A percentile compares a stretch with the other conserved stretches of the same genome.
Evolutionary conservation across 306 rosid genomes (phyloP).

Genomic region (Fragaria vesca): DNA sequence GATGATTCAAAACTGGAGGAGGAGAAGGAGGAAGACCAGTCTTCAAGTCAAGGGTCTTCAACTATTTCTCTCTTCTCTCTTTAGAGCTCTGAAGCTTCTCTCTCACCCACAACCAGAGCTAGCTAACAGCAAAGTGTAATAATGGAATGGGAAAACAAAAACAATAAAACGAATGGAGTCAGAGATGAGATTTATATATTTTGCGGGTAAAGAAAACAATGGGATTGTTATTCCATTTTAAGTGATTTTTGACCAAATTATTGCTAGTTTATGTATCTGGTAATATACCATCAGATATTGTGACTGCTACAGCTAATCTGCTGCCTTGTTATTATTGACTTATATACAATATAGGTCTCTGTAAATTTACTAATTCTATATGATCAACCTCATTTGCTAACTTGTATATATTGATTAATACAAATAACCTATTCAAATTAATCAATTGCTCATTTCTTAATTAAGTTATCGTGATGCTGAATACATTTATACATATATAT

Average conservation of each 20-base stretch:
- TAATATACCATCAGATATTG: neutral
- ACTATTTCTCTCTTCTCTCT: neutral
- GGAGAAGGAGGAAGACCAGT: neutral
- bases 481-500: no score
- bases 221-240: neutral
- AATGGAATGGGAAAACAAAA: neutral
- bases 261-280: neutral
- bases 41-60: conserved; percentile 30
- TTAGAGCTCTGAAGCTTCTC: neutral
- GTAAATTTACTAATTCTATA: neutral
- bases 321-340: neutral
- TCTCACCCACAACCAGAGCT: neutral
- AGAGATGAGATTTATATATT: neutral
- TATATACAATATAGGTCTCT: neutral
- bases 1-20: conserved; percentile 22
- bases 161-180: neutral
- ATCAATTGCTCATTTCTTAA: neutral
- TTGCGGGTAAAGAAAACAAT: neutral
- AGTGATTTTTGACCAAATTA: conserved; percentile 8
- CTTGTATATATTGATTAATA: neutral
- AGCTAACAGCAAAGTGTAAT: neutral
- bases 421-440: neutral
- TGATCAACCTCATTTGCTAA: neutral
- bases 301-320: neutral
- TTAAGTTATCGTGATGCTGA: neutral